Base-by-base conservation (phyloP, 805 yeast species). In the Saccharomycopsis selenospora region DNA sequence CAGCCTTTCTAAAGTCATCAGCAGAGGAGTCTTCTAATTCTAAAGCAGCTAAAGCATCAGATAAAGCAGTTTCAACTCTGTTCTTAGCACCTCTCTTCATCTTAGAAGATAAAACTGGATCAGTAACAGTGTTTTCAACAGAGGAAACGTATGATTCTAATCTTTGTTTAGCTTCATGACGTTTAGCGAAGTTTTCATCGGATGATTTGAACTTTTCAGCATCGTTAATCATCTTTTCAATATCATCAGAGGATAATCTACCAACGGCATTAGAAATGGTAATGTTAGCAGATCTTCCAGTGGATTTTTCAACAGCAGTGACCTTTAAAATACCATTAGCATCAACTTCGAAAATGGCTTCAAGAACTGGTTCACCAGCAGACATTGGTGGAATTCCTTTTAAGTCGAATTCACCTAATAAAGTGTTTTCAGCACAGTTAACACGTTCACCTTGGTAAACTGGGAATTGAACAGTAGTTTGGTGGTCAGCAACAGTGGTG, bases 371-470 rank as follows among this genome's bases (percentile, higher is more conserved):
- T 73, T 89, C 96, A 75, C 98, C 98, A 76, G 96, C 95, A 73
- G 88, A 87, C 76, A 93, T 80, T 70, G 97, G 97, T 70, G 99
- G 98, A 66, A 91, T 86, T 70, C 93, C 95, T 74, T 88, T 86
- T 70, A 91, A 84, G 79, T 91, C 97, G 75, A 91, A 91, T 81
- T 91, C 95, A 78, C 98, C 99, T 70, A 91, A 84, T 66, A 84
- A 79, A 68, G 95, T 87, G 88, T 91, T 91, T 78, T 91, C 98
- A 67, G 84, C 75, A 73, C 96, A 89, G 89, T 89, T 85, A 66
- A 91, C 95, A 80, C 99, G 93, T 81, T 91, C 99, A 83, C 99
- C 99, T 80, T 91, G 97, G 82, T 85, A 91, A 60, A 91, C 98
- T 73, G 95, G 97, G 85, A 91, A 89, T 75, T 87, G 93, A 59